A percentile compares a stretch with the other conserved stretches of the same genome.
Conservation (phyloP, 1,284 basidiomycete genomes). For the Leccinum huronense region DNA sequence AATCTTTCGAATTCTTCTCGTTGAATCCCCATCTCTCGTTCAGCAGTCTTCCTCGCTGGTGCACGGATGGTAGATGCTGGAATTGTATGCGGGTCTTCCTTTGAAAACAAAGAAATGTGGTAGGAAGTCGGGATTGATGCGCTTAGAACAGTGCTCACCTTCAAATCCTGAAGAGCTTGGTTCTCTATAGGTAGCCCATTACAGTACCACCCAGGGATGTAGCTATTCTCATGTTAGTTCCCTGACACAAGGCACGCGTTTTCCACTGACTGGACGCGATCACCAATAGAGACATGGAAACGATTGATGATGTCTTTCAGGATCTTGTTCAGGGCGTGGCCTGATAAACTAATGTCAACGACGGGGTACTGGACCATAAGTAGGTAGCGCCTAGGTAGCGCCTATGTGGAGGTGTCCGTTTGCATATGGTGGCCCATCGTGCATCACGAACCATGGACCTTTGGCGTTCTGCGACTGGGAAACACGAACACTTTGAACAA, state of each 20-base stretch:
- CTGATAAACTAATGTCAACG: conserved; percentile 41
- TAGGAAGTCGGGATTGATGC: not conserved
- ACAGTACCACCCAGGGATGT: conserved; percentile 97
- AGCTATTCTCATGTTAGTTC: conserved; percentile 49
- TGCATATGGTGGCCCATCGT: conserved; percentile 98
- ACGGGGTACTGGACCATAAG: conserved; percentile 1
- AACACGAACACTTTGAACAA: conserved; percentile 7
- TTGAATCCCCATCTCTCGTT: conserved; percentile 76
- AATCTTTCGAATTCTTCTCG: conserved; percentile 79
- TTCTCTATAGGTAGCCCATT: conserved; percentile 97
- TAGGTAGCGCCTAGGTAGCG: conserved; percentile 35
- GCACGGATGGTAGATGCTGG: conserved; percentile 65
- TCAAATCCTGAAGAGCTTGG: conserved; percentile 80
- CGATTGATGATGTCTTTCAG: conserved; percentile 96
- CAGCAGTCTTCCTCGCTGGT: conserved; percentile 74
- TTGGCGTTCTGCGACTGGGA: conserved; percentile 61
- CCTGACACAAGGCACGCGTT: not conserved
- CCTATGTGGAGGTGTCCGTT: conserved; percentile 97
- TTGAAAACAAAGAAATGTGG: conserved; percentile 12
- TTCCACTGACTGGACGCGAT: conserved; percentile 73
- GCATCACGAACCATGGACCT: conserved; percentile 78
- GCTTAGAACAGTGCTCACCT: conserved; percentile 42
- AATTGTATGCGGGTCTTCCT: conserved; percentile 56
- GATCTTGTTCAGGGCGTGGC: conserved; percentile 97
- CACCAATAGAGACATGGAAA: conserved; percentile 79